phyloP scores from a whole-genome alignment of 208 protist species.

The Leishmania arabica region DNA sequence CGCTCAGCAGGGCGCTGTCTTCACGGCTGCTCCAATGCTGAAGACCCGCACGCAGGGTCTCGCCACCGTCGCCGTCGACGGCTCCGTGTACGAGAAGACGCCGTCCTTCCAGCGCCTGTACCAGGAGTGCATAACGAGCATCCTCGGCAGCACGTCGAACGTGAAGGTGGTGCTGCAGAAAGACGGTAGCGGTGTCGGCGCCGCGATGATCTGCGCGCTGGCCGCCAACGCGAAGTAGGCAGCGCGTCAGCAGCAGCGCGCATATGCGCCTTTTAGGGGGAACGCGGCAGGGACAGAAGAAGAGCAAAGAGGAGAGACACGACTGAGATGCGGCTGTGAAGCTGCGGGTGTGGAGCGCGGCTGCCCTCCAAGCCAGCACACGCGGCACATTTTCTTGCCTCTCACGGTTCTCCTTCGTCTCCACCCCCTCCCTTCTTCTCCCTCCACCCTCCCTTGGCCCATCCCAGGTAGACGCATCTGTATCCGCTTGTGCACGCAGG shows the following conservation, averaged over 20 bases:
- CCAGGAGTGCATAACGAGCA: slow-evolving; percentile 63
- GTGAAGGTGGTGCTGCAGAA: slow-evolving; percentile 69
- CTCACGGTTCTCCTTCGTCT: too few relatives aligned
- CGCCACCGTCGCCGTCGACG: slow-evolving; percentile 80
- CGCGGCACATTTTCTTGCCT: too few relatives aligned
- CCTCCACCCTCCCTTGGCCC: too few relatives aligned
- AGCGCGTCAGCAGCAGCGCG: not conserved
- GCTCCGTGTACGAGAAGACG: slow-evolving; percentile 89
- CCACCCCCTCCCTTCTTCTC: too few relatives aligned
- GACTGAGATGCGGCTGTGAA: too few relatives aligned
- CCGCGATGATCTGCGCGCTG: slow-evolving; percentile 88
- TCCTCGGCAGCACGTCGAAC: slow-evolving; percentile 65
- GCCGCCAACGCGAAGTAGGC: slow-evolving; percentile 43
- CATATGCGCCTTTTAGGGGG: not conserved
- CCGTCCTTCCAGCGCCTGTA: slow-evolving; percentile 85
- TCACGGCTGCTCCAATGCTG: slow-evolving; percentile 69
- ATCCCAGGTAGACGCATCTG: not conserved
- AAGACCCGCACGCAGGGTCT: slow-evolving; percentile 70
- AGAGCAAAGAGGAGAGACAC: too few relatives aligned
- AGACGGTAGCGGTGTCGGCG: slow-evolving; percentile 89
- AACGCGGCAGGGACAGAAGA: too few relatives aligned
- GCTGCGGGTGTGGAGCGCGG: too few relatives aligned
- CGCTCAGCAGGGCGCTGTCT: slow-evolving; percentile 75
- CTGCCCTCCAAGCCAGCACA: too few relatives aligned
- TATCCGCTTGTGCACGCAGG: not conserved